phyloP scores from a whole-genome alignment of 2,329 filamentous ascomycete species.

The Pseudocercospora fuligena region DNA sequence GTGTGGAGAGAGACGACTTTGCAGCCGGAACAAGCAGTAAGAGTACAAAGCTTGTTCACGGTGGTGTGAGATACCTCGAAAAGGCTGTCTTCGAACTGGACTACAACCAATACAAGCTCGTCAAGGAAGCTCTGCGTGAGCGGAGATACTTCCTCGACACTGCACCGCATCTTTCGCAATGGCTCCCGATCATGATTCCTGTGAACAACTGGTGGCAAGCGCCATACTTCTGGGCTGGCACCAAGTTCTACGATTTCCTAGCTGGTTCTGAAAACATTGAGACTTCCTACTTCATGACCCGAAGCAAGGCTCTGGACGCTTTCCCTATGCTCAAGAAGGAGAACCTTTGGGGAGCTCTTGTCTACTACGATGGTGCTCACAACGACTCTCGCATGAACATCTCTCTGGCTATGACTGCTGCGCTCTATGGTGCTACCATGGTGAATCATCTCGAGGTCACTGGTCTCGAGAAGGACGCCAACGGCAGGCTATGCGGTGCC shows the following conservation, averaged over 20 bases:
- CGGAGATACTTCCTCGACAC: constrained; percentile 83
- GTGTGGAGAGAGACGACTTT: constrained; percentile 84
- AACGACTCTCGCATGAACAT: constrained; percentile 95
- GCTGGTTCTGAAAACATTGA: constrained; percentile 87
- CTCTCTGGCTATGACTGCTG: constrained; percentile 83
- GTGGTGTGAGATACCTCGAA: constrained; percentile 82
- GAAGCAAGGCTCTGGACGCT: constrained; percentile 82
- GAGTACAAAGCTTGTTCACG: constrained; percentile 85
- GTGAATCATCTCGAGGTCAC: constrained; percentile 85
- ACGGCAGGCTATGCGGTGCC: constrained; percentile 75
- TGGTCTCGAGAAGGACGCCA: constrained; percentile 72
- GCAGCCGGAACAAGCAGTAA: constrained; percentile 82
- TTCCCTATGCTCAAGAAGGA: constrained; percentile 88
- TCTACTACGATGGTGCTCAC: constrained; percentile 91
- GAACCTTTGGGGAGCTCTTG: constrained; percentile 77
- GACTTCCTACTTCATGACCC: constrained; percentile 84
- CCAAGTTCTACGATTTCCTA: constrained; percentile 83
- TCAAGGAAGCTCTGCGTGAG: constrained; percentile 81
- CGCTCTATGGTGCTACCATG: constrained; percentile 82
- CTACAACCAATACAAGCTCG: constrained; percentile 77
- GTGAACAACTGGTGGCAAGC: constrained; percentile 83
- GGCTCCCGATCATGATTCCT: constrained; percentile 83
- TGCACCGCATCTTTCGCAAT: constrained; percentile 78
- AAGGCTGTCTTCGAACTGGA: constrained; percentile 87
- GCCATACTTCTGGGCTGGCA: constrained; percentile 77